Evolutionary conservation across 495 filamentous ascomycete genomes (phyloP).

Genomic region (Annulohypoxylon maeteangense): DNA sequence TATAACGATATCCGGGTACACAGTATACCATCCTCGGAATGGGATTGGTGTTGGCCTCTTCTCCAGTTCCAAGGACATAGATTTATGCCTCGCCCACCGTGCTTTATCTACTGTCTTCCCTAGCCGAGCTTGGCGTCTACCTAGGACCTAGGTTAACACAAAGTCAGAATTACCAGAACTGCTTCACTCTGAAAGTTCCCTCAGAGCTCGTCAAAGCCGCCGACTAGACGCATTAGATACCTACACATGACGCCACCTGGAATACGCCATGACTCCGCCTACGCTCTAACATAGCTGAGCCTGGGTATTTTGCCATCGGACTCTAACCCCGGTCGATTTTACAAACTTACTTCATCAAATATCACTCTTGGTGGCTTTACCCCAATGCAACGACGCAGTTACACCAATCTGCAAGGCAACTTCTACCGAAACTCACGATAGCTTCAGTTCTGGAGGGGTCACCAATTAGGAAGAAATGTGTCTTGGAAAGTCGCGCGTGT

Average conservation of each 20-base stretch:
- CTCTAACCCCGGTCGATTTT: neutral
- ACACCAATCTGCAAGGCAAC: neutral
- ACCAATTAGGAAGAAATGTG: constrained; percentile 46
- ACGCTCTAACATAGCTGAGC: neutral
- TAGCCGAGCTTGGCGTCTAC: neutral
- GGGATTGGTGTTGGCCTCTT: constrained; percentile 4
- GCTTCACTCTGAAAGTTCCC: neutral
- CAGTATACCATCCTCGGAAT: neutral
- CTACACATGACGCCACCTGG: neutral
- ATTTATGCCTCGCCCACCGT: neutral
- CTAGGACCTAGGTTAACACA: neutral
- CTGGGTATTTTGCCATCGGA: neutral
- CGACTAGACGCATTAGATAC: neutral
- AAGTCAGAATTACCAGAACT: neutral
- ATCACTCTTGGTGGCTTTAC: neutral
- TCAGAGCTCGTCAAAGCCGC: constrained; percentile 3
- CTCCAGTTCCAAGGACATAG: constrained; percentile 1
- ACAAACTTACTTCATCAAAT: neutral
- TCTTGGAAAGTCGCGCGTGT: constrained; percentile 57
- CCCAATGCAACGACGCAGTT: neutral
- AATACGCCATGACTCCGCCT: constrained; percentile 16
- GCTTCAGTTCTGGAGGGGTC: constrained; percentile 9
- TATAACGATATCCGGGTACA: constrained; percentile 10
- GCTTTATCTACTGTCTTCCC: neutral
- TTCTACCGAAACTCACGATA: constrained; percentile 2